Base-by-base conservation (phyloP, 177 flowering plant genomes). In the Vitis hybrid region DNA sequence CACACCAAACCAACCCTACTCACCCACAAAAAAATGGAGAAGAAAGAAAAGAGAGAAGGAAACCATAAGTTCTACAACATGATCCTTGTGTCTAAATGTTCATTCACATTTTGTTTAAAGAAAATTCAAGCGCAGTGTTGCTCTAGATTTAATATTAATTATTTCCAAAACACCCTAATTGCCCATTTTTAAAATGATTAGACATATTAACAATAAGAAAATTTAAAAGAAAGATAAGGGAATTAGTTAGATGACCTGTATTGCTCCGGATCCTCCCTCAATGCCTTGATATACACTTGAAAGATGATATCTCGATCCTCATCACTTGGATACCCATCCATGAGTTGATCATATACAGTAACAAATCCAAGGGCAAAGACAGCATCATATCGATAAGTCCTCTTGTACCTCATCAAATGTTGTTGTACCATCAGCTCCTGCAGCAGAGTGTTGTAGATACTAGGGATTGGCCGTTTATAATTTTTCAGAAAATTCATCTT, bases 301-400 rank as follows among this genome's bases (percentile, higher is more conserved):
- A 95, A 95, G 67, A 95, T 93, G 19, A 88, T 83, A 5, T 91
- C 91, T 51, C 89, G 86, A 67, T 95, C 99, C 72, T 85, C 96
- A 62, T 89, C 89, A 73, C 89, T 86, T 2, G 94, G 94, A 75
- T 91, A 95, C 2, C 99, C 99, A 52, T 93, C 97, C 98, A 95
- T 91, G 68, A 95, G 94, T 67, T 86, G 90, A 83, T 95, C 97
- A 73, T 83, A 95, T 5, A 95, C 91, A 57, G 99, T 93, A 50
- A 95, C 98, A 79, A 95, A 93, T 22, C 99, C 99, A 57, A 95
- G 97, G 61, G 97, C 99, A 79, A 95, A 95, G 6, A 95, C 91
- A 10, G 97, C 79, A 73, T 95, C 98, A 75, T 95, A 95, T 21
- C 81, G 78, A 68, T 85, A 87, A 4, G 89, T 79, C 78, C 66